Evolutionary conservation across 176 grass and related monocot genomes (phyloP).

Genomic region (Pontederia crassipes): DNA sequence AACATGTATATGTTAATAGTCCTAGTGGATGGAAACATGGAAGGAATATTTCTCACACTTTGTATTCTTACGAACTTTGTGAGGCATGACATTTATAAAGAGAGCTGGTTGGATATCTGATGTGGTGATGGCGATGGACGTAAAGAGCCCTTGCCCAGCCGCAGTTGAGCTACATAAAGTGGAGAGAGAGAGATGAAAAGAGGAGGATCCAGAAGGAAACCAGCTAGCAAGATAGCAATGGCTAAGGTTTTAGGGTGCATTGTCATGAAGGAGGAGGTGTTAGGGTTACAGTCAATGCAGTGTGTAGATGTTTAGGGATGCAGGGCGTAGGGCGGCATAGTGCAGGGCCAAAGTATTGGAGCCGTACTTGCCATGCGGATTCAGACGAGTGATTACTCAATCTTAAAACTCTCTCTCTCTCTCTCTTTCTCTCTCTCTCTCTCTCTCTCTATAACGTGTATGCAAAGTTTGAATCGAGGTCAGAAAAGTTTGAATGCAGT

Average conservation of each 20-base stretch:
- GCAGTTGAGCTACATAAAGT: not conserved
- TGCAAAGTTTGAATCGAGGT: too few species aligned
- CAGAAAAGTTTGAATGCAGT: too few species aligned
- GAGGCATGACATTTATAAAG: not conserved
- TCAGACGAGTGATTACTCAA: constrained; percentile 1
- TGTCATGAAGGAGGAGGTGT: not conserved
- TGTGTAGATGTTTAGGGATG: constrained; percentile 1
- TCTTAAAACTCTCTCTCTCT: not conserved
- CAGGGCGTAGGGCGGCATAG: constrained; percentile 7
- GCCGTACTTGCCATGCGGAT: constrained; percentile 5
- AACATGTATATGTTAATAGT: not conserved
- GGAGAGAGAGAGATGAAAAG: not conserved
- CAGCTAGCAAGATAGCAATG: not conserved
- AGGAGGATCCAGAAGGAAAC: not conserved
- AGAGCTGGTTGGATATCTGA: not conserved
- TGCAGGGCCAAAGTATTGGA: constrained; percentile 1
- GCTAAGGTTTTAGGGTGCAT: not conserved
- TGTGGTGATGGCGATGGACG: not conserved
- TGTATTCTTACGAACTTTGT: too few species aligned
- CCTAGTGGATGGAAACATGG: not conserved
- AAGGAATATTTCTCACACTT: not conserved
- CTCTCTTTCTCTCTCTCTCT: too few species aligned
- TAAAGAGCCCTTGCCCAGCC: not conserved
- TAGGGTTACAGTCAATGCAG: constrained; percentile 7
- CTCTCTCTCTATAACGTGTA: too few species aligned